Evolutionary conservation across 805 yeast genomes (phyloP).

Genomic region (Kodamaea kaohsiungensis): DNA sequence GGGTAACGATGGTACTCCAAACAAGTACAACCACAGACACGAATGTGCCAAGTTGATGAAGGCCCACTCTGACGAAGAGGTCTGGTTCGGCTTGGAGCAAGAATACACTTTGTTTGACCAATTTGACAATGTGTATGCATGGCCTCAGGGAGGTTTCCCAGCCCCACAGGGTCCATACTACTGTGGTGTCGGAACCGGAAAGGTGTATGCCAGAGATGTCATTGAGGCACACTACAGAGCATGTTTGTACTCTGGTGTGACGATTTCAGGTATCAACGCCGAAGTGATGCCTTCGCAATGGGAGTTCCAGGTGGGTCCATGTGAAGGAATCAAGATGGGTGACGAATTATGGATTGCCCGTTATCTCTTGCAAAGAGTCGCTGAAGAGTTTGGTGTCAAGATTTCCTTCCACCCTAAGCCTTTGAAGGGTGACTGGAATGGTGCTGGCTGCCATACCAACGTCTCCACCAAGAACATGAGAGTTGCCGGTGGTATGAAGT

Average conservation of each 20-base stretch:
- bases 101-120: conserved; percentile 96
- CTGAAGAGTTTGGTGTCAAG: conserved; percentile 98
- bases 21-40: conserved; percentile 97
- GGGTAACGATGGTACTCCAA: conserved; percentile 99
- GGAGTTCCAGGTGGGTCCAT: conserved; percentile 99
- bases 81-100: conserved; percentile 99
- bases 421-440: conserved; percentile 98
- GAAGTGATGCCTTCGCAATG: conserved; percentile 99
- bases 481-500: conserved; percentile 92
- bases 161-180: conserved; percentile 99
- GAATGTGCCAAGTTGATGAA: conserved; percentile 94
- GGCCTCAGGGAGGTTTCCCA: conserved; percentile 99
- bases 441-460: conserved; percentile 99
- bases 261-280: conserved; percentile 95
- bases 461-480: conserved; percentile 94
- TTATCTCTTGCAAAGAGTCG: conserved; percentile 88
- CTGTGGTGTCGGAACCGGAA: conserved; percentile 99
- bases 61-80: conserved; percentile 79
- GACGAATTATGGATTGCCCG: conserved; percentile 97
- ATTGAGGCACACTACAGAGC: conserved; percentile 99
- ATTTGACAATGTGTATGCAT: conserved; percentile 87
- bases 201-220: conserved; percentile 96
- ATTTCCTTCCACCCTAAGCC: conserved; percentile 99
- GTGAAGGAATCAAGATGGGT: conserved; percentile 94
- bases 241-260: conserved; percentile 88